Evolutionary conservation across 2,329 filamentous ascomycete species (phyloP).

Genomic region (Trichophaea hybrida): DNA sequence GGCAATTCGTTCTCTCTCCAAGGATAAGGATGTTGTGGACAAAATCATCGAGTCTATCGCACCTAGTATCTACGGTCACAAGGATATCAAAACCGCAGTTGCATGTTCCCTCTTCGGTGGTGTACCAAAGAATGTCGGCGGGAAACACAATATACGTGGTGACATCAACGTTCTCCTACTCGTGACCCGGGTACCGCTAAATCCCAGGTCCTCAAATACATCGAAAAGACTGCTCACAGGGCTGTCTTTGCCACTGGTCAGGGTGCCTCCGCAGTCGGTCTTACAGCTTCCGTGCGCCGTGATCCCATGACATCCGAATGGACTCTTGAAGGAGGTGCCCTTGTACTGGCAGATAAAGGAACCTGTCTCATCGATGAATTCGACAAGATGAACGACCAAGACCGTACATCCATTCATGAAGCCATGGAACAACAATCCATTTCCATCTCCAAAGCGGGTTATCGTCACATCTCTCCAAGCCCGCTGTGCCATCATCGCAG

Average conservation of each 20-base stretch:
- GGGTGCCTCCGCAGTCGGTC: constrained; percentile 90
- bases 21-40: constrained; percentile 81
- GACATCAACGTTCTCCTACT: constrained; percentile 96
- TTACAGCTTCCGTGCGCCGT: constrained; percentile 88
- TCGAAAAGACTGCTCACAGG: constrained; percentile 91
- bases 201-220: constrained; percentile 92
- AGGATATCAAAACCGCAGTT: constrained; percentile 92
- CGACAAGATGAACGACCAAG: constrained; percentile 99
- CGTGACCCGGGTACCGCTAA: constrained; percentile 94
- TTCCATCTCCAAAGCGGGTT: constrained; percentile 90
- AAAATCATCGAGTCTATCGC: constrained; percentile 88
- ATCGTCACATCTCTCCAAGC: constrained; percentile 96
- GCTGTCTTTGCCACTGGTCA: constrained; percentile 97
- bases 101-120: constrained; percentile 89
- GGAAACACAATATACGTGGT: constrained; percentile 78
- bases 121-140: constrained; percentile 79
- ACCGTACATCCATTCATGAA: constrained; percentile 95
- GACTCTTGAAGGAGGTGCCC: constrained; percentile 89
- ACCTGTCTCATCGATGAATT: constrained; percentile 97
- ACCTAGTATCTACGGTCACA: constrained; percentile 93
- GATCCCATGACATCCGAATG: constrained; percentile 93
- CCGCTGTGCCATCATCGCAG: constrained; percentile 88
- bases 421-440: constrained; percentile 99
- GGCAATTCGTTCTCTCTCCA: constrained; percentile 70
- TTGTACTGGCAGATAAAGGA: constrained; percentile 87